Conservation (phyloP, 495 filamentous ascomycete species). For the Saxophila tyrrhenica region DNA sequence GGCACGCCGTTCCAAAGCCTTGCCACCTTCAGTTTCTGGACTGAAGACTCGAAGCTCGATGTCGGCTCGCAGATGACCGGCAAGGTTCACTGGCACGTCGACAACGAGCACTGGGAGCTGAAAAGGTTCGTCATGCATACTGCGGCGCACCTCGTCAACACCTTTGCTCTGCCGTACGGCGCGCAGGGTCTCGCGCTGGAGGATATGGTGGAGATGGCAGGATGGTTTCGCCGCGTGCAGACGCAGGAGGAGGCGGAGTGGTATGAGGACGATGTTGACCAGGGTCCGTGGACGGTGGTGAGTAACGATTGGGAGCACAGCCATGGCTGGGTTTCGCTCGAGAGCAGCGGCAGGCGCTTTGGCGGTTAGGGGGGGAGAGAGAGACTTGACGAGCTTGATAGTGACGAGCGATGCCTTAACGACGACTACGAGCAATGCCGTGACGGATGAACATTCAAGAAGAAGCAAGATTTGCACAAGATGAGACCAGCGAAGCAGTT, state of each 20-base stretch:
- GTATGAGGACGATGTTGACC: neutral
- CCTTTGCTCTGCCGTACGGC: neutral
- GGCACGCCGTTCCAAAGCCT: conserved; percentile 5
- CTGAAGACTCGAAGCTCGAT: neutral
- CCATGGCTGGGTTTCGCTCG: too few species aligned
- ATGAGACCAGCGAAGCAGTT: too few species aligned
- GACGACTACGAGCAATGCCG: too few species aligned
- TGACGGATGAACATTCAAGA: too few species aligned
- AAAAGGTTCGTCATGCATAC: too few species aligned
- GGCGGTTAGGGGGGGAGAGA: too few species aligned
- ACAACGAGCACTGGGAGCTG: neutral
- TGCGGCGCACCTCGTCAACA: too few species aligned
- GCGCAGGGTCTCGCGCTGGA: neutral
- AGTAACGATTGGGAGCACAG: neutral
- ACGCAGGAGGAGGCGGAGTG: neutral
- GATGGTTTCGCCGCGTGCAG: neutral
- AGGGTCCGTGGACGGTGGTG: neutral
- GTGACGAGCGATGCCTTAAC: too few species aligned
- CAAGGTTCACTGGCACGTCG: neutral
- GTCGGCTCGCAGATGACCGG: neutral
- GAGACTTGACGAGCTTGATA: too few species aligned
- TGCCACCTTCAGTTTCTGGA: neutral
- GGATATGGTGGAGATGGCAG: neutral
- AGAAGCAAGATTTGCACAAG: too few species aligned
- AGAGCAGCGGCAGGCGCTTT: too few species aligned